Conservation (phyloP, 164 flowering plant species). For the Macadamia integrifolia region DNA sequence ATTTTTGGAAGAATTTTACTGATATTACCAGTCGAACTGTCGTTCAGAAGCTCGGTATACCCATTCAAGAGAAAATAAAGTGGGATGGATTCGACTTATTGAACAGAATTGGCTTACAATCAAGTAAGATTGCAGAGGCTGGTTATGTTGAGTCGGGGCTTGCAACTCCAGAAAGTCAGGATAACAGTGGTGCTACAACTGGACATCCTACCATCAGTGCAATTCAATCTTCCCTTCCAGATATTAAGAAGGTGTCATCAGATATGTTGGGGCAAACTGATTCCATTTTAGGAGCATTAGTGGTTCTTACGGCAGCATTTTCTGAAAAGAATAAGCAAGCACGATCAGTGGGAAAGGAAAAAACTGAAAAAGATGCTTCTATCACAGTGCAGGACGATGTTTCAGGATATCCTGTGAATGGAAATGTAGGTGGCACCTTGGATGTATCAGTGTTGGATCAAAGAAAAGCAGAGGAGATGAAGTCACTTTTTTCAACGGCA, state of each 20-base stretch:
- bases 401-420: slow-evolving; percentile 9
- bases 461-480: slow-evolving; percentile 79
- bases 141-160: slow-evolving; percentile 85
- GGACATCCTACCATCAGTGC: slow-evolving; percentile 15
- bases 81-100: slow-evolving; percentile 79
- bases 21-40: slow-evolving; percentile 51
- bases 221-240: slow-evolving; percentile 52
- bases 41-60: slow-evolving; percentile 63
- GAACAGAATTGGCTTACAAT: slow-evolving; percentile 50
- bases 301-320: slow-evolving; percentile 62
- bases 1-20: slow-evolving; percentile 68
- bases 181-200: slow-evolving; percentile 21
- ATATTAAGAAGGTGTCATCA: slow-evolving; percentile 65
- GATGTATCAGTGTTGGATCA: slow-evolving; percentile 40
- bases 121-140: slow-evolving; percentile 62
- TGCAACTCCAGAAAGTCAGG: slow-evolving; percentile 49
- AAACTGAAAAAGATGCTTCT: slow-evolving; percentile 20
- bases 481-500: slow-evolving; percentile 71
- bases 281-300: slow-evolving; percentile 31
- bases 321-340: slow-evolving; percentile 47
- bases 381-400: slow-evolving; percentile 15
- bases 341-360: slow-evolving; percentile 17
- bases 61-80: slow-evolving; percentile 56
- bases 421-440: slow-evolving; percentile 11
- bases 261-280: slow-evolving; percentile 38